phyloP scores from a whole-genome alignment of 2,329 filamentous ascomycete species.

The Diplodia scrobiculata region DNA sequence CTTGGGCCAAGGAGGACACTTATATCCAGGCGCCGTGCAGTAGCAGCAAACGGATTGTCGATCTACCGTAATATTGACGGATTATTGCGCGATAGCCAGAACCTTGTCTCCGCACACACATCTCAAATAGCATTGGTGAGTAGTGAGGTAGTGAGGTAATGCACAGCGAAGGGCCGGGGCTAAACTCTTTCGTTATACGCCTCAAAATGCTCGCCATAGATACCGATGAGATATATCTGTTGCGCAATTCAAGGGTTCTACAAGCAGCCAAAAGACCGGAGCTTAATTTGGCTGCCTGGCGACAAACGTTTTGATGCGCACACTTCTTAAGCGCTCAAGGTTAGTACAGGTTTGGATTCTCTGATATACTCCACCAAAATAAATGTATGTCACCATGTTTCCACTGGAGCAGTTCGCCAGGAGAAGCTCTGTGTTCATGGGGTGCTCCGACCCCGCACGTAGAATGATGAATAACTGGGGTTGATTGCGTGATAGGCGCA shows the following conservation, averaged over 20 bases:
- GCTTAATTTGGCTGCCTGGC: not conserved
- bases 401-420: not conserved
- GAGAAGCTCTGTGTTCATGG: not conserved
- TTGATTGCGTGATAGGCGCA: constrained; percentile 11
- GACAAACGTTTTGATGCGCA: not conserved
- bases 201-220: constrained; percentile 3
- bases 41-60: not conserved
- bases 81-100: constrained; percentile 5
- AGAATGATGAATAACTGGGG: not conserved
- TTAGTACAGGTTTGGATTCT: not conserved
- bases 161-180: not conserved
- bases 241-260: not conserved
- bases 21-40: not conserved
- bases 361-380: not conserved
- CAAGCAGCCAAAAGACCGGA: not conserved
- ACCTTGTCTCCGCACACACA: not conserved
- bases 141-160: not conserved
- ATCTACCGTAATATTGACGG: not conserved
- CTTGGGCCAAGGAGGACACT: not conserved
- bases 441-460: not conserved
- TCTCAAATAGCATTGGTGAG: constrained; percentile 1
- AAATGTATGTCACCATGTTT: not conserved
- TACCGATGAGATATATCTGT: constrained; percentile 2
- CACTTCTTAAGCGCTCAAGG: not conserved
- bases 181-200: not conserved